Evolutionary conservation across 2,329 filamentous ascomycete genomes (phyloP), one percentile per base, ranked within the genome.

Genomic region (Diaporthe destruens): DNA sequence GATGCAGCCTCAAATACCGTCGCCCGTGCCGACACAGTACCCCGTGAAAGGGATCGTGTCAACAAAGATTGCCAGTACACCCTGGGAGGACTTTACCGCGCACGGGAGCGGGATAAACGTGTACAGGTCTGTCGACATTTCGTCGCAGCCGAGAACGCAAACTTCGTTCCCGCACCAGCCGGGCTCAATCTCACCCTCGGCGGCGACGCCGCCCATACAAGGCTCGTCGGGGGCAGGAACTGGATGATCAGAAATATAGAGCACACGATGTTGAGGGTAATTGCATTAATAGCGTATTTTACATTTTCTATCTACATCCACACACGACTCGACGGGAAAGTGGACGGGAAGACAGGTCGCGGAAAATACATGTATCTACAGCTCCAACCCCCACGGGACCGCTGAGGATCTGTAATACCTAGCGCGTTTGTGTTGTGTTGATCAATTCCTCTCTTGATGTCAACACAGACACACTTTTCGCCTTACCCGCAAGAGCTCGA

Each of bases 91-190:
- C 32, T 53, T 66, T 12, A 12, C 61, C 7, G 61, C 32, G 47
- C 32, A 49, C 6, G 61, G 29, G 7, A 39, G n/a, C n/a, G 61
- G 61, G 0, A 66, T 66, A 9, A 66, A 66, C 16, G 61, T 66
- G 20, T 44, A 66, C 61, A 66, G 47, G 32, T 66, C 47, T 39
- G 61, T 66, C 61, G 34, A 66, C 32, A 66, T 66, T 29, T 66
- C 47, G 6, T 53, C 44, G 2, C 61, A 66, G 29, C n/a, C 47
- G n/a, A 66, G 47, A 29, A 39, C 61, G n/a, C 44, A 53, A n/a
- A 39, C 39, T 5, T 66, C 61, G n/a, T 23, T 66, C n/a, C 61
- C 47, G 18, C 29, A 29, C 32, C 61, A 53, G n/a, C 61, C 53
- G 61, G 47, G 47, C 23, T 66, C 61, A n/a, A 14, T 53, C n/a